Evolutionary conservation across 225 moss, liverwort and hornwort genomes (phyloP).

Genomic region (Pleurozium schreberi): DNA sequence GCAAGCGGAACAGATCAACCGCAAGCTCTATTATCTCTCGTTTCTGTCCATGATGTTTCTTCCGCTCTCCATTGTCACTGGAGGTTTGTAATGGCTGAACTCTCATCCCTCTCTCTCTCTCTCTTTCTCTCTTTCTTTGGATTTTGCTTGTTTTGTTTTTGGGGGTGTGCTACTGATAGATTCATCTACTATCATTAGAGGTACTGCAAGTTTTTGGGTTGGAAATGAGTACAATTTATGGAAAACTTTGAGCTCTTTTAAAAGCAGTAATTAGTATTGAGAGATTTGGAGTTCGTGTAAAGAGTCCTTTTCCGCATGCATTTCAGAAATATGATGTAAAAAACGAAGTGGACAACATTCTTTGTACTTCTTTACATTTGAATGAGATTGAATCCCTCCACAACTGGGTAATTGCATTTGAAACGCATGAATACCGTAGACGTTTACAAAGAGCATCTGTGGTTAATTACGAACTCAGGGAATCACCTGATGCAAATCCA

Average conservation of each 20-base stretch:
- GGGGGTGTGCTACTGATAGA: not conserved
- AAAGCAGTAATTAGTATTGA: no score
- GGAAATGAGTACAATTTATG: not conserved
- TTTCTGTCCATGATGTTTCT: slow-evolving; percentile 85
- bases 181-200: not conserved
- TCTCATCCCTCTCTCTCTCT: not conserved
- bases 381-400: not conserved
- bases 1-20: slow-evolving; percentile 95
- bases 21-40: slow-evolving; percentile 90
- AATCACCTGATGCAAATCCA: not conserved
- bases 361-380: not conserved
- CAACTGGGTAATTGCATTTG: not conserved
- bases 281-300: not conserved
- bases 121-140: not conserved
- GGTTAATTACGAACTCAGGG: not conserved
- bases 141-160: not conserved
- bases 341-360: not conserved
- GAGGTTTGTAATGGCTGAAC: slow-evolving; percentile 29
- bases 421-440: not conserved
- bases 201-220: not conserved
- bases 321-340: not conserved
- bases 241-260: no score
- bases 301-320: not conserved
- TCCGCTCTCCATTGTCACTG: slow-evolving; percentile 84
- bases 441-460: not conserved